Base-by-base conservation (phyloP, 352 stramenopile genomes). In the Globisporangium parvum region DNA sequence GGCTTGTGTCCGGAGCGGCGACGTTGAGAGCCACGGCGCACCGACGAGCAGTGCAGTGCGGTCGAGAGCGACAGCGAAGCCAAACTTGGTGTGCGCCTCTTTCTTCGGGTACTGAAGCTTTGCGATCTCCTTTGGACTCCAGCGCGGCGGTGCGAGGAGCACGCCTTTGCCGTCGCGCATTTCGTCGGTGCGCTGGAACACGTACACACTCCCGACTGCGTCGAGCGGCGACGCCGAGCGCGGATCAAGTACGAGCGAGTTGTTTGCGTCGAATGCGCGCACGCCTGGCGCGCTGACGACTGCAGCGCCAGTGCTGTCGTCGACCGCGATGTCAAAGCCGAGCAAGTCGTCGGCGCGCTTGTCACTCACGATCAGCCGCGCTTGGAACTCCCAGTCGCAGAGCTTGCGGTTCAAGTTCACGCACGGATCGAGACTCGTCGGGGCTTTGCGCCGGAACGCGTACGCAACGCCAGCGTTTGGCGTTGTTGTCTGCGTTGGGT, bases 361-460 rank as follows among this genome's bases (percentile, higher is more conserved):
- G 68, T 98, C 93, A 44, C 84, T 96, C 26, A 91, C 72, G 28
- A 90, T 67, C 20, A 98, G 58, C 12, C 88, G 77, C 53, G 87
- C 69, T 60, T 98, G 77, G 56, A 97, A 87, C 56, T 91, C 74
- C 91, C 92, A 98, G 24, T 76, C 69, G 51, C 91, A 98, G 42
- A 73, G 48, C 57, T 61, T 69, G 18, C 71, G 70, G 51, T 86
- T 88, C 60, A 89, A 90, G 41, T 51, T 67, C 15, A 83, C 56
- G 39, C 80, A 94, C 33, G 77, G 71, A 37, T 90, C 76, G 3
- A 57, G 66, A 11, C 53, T 77, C 9, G 51, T 67, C 14, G 75
- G 73, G 0, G 80, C 82, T 18, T 88, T 84, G 35, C 83, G 71
- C 8, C 84, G 75, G 57, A 93, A 96, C 14, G 77, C 70, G 59